Evolutionary conservation across 2,329 filamentous ascomycete species (phyloP).

Genomic region (Botrytis squamosa): DNA sequence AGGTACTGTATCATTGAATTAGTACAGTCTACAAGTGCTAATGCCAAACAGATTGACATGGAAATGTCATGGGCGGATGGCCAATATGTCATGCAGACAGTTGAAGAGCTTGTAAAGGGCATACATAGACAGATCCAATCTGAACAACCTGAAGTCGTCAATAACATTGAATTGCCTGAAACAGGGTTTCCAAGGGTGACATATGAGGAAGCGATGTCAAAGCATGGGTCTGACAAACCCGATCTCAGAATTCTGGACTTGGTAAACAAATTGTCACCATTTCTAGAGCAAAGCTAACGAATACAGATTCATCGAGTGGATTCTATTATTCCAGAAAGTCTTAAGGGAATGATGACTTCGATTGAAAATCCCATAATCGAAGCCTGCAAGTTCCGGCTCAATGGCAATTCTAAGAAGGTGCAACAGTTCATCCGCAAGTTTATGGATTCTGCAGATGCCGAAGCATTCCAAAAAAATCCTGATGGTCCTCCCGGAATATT

Average conservation of each 20-base stretch:
- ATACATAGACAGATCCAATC: conserved; percentile 26
- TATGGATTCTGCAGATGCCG: conserved; percentile 62
- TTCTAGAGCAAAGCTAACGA: conserved; percentile 29
- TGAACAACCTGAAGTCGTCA: neutral
- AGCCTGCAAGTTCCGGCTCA: conserved; percentile 64
- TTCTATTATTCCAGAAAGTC: conserved; percentile 58
- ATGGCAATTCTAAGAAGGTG: conserved; percentile 52
- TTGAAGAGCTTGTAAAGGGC: conserved; percentile 34
- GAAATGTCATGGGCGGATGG: conserved; percentile 86
- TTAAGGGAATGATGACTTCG: conserved; percentile 72
- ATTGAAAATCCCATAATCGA: conserved; percentile 71
- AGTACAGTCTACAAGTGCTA: conserved; percentile 11
- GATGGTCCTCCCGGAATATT: conserved; percentile 80
- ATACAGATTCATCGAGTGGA: conserved; percentile 65
- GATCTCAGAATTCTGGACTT: conserved; percentile 73
- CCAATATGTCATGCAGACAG: conserved; percentile 61
- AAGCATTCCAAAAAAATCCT: conserved; percentile 63
- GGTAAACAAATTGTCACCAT: conserved; percentile 44
- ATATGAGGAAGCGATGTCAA: conserved; percentile 75
- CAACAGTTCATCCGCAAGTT: conserved; percentile 65
- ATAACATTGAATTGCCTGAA: conserved; percentile 9
- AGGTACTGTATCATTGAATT: conserved; percentile 49
- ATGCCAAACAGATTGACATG: conserved; percentile 67
- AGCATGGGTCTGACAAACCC: conserved; percentile 88
- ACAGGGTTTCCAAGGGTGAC: conserved; percentile 45